phyloP scores from a whole-genome alignment of 345 rosid genomes.

The Capsella bursapastoris region DNA sequence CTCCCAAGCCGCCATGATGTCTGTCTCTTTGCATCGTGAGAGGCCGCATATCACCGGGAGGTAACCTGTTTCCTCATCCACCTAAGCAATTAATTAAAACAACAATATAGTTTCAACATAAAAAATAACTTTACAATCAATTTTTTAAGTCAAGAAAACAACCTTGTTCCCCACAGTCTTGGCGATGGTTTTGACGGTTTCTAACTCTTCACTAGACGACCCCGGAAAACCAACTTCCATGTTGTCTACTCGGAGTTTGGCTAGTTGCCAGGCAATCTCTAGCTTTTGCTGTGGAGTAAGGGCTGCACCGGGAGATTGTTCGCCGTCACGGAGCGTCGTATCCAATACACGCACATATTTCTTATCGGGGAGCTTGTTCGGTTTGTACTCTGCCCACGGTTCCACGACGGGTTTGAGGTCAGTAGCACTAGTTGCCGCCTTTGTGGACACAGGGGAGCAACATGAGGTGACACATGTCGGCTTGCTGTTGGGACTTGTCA shows the following conservation, averaged over 20 bases:
- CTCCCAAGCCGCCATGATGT: conserved; percentile 76
- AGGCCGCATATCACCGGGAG: conserved; percentile 87
- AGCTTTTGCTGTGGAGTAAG: conserved; percentile 83
- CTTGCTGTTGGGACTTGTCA: conserved; percentile 27
- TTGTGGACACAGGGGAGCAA: conserved; percentile 38
- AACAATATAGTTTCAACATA: neutral
- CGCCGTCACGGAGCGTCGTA: conserved; percentile 97
- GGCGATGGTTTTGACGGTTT: conserved; percentile 75
- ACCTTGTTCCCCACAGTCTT: conserved; percentile 74
- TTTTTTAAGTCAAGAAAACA: neutral
- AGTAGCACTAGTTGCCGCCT: conserved; percentile 14
- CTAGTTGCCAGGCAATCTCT: conserved; percentile 77
- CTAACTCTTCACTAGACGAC: conserved; percentile 79
- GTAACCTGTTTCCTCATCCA: conserved; percentile 61
- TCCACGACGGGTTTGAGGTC: conserved; percentile 26
- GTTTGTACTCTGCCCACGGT: conserved; percentile 63
- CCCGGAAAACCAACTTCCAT: conserved; percentile 90
- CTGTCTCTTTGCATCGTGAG: conserved; percentile 71
- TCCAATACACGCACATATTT: conserved; percentile 82
- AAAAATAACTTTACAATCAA: neutral
- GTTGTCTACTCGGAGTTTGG: conserved; percentile 84
- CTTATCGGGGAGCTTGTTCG: conserved; percentile 66
- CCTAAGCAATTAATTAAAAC: conserved; percentile 13
- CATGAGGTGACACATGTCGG: conserved; percentile 22
- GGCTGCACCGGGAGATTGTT: conserved; percentile 94